Conservation (phyloP, 495 filamentous ascomycete genomes). For the Penicillium crystallinum region DNA sequence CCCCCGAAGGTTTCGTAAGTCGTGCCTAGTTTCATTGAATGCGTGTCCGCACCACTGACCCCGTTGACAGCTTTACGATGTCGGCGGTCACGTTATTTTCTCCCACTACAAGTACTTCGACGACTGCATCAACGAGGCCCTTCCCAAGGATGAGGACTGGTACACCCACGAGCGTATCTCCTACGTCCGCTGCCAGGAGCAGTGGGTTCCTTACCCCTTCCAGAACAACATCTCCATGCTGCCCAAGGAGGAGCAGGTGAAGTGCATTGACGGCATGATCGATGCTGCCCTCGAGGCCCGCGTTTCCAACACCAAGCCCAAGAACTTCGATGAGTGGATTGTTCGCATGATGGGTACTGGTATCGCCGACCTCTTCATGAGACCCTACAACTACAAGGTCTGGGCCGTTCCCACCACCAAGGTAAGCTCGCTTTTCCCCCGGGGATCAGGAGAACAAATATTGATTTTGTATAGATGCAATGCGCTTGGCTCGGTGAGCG, state of each 20-base stretch:
- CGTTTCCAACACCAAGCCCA: conserved; percentile 82
- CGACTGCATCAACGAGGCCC: conserved; percentile 94
- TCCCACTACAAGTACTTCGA: conserved; percentile 99
- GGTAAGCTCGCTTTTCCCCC: conserved; percentile 47
- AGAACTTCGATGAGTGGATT: conserved; percentile 98
- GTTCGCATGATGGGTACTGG: conserved; percentile 85
- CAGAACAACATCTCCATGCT: conserved; percentile 99
- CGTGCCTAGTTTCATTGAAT: conserved; percentile 4
- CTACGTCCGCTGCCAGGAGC: conserved; percentile 91
- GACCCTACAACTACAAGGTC: conserved; percentile 99
- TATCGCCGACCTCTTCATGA: conserved; percentile 95
- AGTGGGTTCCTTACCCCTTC: conserved; percentile 99
- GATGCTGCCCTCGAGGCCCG: conserved; percentile 86
- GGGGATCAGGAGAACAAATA: neutral
- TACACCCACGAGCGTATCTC: conserved; percentile 97
- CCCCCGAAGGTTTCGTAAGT: conserved; percentile 96
- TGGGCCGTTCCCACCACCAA: conserved; percentile 98
- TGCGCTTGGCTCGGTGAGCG: conserved; percentile 98
- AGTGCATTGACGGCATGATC: conserved; percentile 94
- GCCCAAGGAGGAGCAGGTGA: conserved; percentile 93
- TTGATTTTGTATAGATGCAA: conserved; percentile 72
- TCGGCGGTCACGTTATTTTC: conserved; percentile 99
- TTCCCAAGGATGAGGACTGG: conserved; percentile 92
- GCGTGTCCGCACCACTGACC: conserved; percentile 9
- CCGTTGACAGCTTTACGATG: conserved; percentile 80